Conservation (phyloP, 768 basidiomycete species). For the Pleurotus pulmonarius region DNA sequence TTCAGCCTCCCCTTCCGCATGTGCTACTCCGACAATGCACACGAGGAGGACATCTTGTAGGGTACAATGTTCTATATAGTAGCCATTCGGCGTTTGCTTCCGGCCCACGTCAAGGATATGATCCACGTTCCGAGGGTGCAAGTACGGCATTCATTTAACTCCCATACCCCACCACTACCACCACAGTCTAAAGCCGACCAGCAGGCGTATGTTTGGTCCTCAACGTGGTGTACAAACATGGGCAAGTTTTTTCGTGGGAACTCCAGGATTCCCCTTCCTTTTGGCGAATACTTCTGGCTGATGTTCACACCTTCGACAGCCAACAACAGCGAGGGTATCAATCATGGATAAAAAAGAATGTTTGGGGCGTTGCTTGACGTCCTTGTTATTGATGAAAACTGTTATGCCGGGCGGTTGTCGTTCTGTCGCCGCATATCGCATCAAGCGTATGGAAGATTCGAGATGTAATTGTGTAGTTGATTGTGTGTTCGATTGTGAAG, state of each 20-base stretch:
- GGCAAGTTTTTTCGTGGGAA: neutral
- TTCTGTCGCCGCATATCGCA: no score
- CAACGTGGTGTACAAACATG: neutral
- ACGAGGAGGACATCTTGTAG: conserved; percentile 4
- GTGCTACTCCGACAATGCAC: conserved; percentile 1
- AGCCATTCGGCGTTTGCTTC: neutral
- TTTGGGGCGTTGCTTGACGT: neutral
- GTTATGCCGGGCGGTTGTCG: no score
- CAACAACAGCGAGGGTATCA: neutral
- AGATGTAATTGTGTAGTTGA: no score
- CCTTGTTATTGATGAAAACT: conserved; percentile 2
- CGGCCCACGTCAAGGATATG: conserved; percentile 1
- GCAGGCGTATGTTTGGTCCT: neutral
- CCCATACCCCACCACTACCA: neutral
- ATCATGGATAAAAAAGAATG: neutral
- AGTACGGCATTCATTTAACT: neutral
- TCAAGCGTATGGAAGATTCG: no score
- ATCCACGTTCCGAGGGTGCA: conserved; percentile 6
- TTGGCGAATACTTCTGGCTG: neutral
- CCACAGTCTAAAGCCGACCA: conserved; percentile 1
- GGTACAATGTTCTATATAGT: conserved; percentile 2
- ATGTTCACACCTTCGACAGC: neutral
- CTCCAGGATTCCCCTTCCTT: neutral
- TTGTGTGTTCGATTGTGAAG: no score
- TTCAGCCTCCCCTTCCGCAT: conserved; percentile 1